Percentiles rank a stretch among this genome's conserved stretches.
Conservation (phyloP, 768 basidiomycete genomes). For the Boletus fagicola region DNA sequence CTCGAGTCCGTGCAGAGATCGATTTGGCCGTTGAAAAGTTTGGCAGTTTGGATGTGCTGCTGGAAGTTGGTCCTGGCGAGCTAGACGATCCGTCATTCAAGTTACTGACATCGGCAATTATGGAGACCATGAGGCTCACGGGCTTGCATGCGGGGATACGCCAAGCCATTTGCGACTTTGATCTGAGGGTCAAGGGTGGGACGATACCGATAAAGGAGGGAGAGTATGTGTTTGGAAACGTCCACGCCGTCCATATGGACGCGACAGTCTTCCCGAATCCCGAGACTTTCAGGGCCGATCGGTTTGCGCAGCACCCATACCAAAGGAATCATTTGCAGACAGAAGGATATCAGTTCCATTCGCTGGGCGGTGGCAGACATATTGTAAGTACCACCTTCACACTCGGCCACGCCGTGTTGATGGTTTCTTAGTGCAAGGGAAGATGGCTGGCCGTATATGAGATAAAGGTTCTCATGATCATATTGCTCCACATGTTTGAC, state of each 20-base stretch:
- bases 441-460: slow-evolving; percentile 26
- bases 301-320: slow-evolving; percentile 19
- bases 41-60: slow-evolving; percentile 12
- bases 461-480: slow-evolving; percentile 18
- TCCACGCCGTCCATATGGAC: slow-evolving; percentile 22
- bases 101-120: slow-evolving; percentile 26
- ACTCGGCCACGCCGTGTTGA: neutral
- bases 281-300: slow-evolving; percentile 17
- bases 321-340: slow-evolving; percentile 15
- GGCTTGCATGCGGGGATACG: slow-evolving; percentile 18
- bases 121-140: slow-evolving; percentile 29
- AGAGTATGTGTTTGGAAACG: slow-evolving; percentile 19
- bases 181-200: slow-evolving; percentile 8
- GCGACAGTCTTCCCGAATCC: slow-evolving; percentile 10
- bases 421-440: slow-evolving; percentile 19
- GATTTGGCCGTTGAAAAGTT: slow-evolving; percentile 29
- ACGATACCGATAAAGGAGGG: slow-evolving; percentile 20
- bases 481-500: slow-evolving; percentile 19
- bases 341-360: slow-evolving; percentile 9
- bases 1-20: slow-evolving; percentile 46
- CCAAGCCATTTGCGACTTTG: slow-evolving; percentile 18
- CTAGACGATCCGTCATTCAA: slow-evolving; percentile 20
- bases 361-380: slow-evolving; percentile 20
- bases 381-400: slow-evolving; percentile 6
- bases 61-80: slow-evolving; percentile 8